Conservation (phyloP, 1,139 yeast genomes). For the Saccharomycopsis hybrid region DNA sequence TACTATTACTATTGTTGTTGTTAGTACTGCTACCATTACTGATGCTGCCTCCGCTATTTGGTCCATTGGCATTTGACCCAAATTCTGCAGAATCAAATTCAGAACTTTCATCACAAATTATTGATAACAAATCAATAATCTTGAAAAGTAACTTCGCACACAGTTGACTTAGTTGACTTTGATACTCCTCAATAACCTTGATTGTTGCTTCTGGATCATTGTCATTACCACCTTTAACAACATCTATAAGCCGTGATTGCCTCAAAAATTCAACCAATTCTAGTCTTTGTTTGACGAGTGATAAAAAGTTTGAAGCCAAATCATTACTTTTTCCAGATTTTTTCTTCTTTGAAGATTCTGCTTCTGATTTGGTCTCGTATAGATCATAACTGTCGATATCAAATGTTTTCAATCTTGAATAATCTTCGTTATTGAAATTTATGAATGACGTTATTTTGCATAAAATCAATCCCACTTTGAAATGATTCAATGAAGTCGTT, state of each 20-base stretch:
- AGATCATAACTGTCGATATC: slow-evolving; percentile 2
- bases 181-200: slow-evolving; percentile 10
- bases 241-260: background rate
- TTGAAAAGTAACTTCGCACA: slow-evolving; percentile 8
- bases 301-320: slow-evolving; percentile 12
- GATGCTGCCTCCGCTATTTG: too few relatives aligned
- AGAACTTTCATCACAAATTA: slow-evolving; percentile 15
- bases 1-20: background rate
- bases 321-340: slow-evolving; percentile 9
- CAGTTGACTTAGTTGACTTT: slow-evolving; percentile 1
- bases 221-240: too few relatives aligned
- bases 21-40: too few relatives aligned
- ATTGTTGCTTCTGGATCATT: background rate
- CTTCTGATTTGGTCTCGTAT: too few relatives aligned
- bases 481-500: slow-evolving; percentile 24
- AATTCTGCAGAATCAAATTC: slow-evolving; percentile 11
- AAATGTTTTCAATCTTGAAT: slow-evolving; percentile 33
- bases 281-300: slow-evolving; percentile 5
- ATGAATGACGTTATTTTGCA: slow-evolving; percentile 18
- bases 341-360: background rate
- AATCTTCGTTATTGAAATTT: slow-evolving; percentile 31
- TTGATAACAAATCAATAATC: slow-evolving; percentile 10
- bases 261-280: slow-evolving; percentile 10
- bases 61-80: too few relatives aligned
- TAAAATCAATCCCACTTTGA: slow-evolving; percentile 25